Evolutionary conservation across 805 yeast genomes (phyloP).

Genomic region (Ogataea degrootiae): DNA sequence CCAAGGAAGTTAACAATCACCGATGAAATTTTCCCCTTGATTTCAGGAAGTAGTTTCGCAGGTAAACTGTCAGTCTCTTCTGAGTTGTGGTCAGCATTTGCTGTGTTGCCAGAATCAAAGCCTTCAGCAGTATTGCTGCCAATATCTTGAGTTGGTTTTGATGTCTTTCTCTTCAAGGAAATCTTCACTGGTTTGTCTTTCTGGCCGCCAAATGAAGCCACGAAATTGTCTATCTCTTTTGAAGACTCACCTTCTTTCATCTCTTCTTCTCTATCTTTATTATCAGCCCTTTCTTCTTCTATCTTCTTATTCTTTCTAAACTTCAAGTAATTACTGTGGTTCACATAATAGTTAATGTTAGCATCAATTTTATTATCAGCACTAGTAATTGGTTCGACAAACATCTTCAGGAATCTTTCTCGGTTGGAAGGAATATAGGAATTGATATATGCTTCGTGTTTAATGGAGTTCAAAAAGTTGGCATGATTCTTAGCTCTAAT

Average conservation of each 20-base stretch:
- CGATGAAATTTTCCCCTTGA: constrained; percentile 35
- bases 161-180: constrained; percentile 15
- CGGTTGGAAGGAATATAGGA: constrained; percentile 18
- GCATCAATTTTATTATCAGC: constrained; percentile 29
- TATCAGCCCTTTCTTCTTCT: constrained; percentile 42
- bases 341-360: constrained; percentile 32
- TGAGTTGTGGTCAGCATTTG: too few species aligned
- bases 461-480: constrained; percentile 29
- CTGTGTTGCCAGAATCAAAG: too few species aligned
- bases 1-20: constrained; percentile 51
- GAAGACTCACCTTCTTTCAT: constrained; percentile 15
- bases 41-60: constrained; percentile 12
- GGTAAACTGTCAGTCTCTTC: constrained; percentile 2
- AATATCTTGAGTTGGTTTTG: background rate
- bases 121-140: too few species aligned
- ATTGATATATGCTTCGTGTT: constrained; percentile 21
- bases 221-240: constrained; percentile 12
- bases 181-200: constrained; percentile 19
- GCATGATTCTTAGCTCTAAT: constrained; percentile 29
- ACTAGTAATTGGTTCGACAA: constrained; percentile 23
- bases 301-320: constrained; percentile 31
- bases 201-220: constrained; percentile 12
- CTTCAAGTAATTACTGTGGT: constrained; percentile 41
- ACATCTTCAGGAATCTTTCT: constrained; percentile 23
- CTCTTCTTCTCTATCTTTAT: constrained; percentile 35